These are phyloP conservation scores for Lactarius hatsudake DNA, from an alignment of 768 basidiomycete genomes.

Conservation along the genomic window DNA sequence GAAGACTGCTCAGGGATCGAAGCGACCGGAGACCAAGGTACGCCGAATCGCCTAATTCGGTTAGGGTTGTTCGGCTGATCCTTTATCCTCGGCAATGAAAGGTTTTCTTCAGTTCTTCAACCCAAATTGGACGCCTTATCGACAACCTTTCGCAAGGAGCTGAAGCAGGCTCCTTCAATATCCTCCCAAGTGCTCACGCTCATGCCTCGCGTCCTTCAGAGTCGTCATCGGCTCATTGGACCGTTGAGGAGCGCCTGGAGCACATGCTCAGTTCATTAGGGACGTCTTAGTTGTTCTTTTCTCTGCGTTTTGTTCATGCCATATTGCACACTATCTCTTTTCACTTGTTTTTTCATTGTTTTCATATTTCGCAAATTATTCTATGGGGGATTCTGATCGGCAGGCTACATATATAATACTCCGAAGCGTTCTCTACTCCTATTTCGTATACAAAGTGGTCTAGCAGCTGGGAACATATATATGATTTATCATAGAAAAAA, in stretches of 20 bases:
- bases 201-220: slow-evolving; percentile 44
- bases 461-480: slow-evolving; percentile 17
- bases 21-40: slow-evolving; percentile 84
- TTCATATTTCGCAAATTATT: slow-evolving; percentile 9
- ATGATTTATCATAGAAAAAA: background rate
- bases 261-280: slow-evolving; percentile 55
- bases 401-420: slow-evolving; percentile 17
- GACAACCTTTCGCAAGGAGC: slow-evolving; percentile 78
- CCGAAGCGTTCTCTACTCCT: slow-evolving; percentile 23
- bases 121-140: slow-evolving; percentile 80
- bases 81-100: slow-evolving; percentile 31
- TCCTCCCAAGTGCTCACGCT: slow-evolving; percentile 44
- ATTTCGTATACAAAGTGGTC: slow-evolving; percentile 10
- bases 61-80: background rate
- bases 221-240: slow-evolving; percentile 56
- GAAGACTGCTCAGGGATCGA: slow-evolving; percentile 49
- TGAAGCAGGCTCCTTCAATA: slow-evolving; percentile 83
- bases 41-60: slow-evolving; percentile 25
- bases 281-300: slow-evolving; percentile 32
- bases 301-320: slow-evolving; percentile 5
- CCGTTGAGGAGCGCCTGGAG: slow-evolving; percentile 73
- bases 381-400: slow-evolving; percentile 9
- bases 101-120: slow-evolving; percentile 74
- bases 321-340: slow-evolving; percentile 14
- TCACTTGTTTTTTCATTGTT: slow-evolving; percentile 12